Evolutionary conservation across 2,329 filamentous ascomycete genomes (phyloP), one percentile per base, ranked within the genome.

Genomic region (Trichoderma sp.): DNA sequence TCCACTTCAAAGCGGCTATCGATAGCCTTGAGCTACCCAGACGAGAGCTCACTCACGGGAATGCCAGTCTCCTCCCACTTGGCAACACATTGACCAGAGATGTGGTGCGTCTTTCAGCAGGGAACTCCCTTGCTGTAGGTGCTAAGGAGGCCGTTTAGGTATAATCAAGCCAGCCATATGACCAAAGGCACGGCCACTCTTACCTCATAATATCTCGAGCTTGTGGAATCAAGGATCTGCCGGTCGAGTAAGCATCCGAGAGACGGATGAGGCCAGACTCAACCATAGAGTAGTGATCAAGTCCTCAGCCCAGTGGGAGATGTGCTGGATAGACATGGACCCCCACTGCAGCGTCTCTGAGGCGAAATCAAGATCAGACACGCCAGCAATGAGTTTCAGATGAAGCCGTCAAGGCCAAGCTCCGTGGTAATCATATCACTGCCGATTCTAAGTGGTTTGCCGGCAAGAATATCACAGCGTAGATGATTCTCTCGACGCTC

Each of bases 261-360:
- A 96, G 82, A 72, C 87, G 86, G 47, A 94, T 87, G 79, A 93
- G 95, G 21, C 90, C 89, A 78, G 95, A 96, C 80, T 95, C 92
- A 71, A 89, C 83, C 9, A 90, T 89, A 28, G 87, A 91, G 84
- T 95, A 97, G 9, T 88, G 83, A 97, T 96, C 73, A 97, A 84
- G 79, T 97, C 94, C 83, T 97, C 93, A 4, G 91, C 90, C 92
- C 4, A 95, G 71, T 92, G 89, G 70, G 88, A 93, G 76, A 97
- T 86, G 84, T 96, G 93, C 73, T 89, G 86, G 90, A 93, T 95
- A 74, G 97, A 84, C 77, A 91, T 92, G 34, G 88, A 87, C 6
- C 89, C 90, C 92, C 93, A 97, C 80, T 93, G 90, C 82, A 97
- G 88, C 1, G 89, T 90, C 83, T 97, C 93, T 71, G 92, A 87